Evolutionary conservation across 2,329 filamentous ascomycete species (phyloP).

Genomic region (Aspergillus ustus): DNA sequence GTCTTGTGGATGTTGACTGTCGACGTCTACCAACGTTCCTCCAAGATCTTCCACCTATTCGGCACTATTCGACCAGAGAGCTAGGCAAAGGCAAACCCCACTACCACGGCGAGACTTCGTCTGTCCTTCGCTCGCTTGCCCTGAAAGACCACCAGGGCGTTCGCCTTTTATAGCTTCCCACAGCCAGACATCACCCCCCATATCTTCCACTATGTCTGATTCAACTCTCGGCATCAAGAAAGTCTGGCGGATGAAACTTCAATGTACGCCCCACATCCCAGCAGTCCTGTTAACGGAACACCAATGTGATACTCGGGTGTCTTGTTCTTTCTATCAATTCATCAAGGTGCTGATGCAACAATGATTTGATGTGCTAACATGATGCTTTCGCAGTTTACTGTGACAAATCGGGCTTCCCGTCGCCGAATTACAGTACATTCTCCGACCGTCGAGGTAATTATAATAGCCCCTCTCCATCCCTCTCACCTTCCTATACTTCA

Average conservation of each 20-base stretch:
- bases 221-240: slow-evolving; percentile 13
- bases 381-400: slow-evolving; percentile 58
- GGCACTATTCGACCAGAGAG: background rate
- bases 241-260: slow-evolving; percentile 62
- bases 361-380: slow-evolving; percentile 20
- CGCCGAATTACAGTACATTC: slow-evolving; percentile 70
- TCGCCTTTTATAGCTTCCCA: background rate
- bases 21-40: slow-evolving; percentile 15
- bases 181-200: background rate
- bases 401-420: slow-evolving; percentile 55
- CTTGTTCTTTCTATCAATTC: background rate
- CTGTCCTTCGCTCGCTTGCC: slow-evolving; percentile 2
- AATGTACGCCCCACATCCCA: slow-evolving; percentile 50
- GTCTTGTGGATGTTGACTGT: slow-evolving; percentile 17
- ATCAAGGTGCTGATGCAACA: background rate
- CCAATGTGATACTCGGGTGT: slow-evolving; percentile 9
- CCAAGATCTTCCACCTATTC: background rate
- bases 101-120: background rate
- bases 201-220: slow-evolving; percentile 15
- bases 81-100: background rate
- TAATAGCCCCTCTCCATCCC: slow-evolving; percentile 17
- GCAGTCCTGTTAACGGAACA: slow-evolving; percentile 18
- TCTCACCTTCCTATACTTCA: slow-evolving; percentile 29
- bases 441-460: slow-evolving; percentile 73
- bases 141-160: background rate